phyloP scores from a whole-genome alignment of 495 filamentous ascomycete genomes.

The Penicillium manginii region DNA sequence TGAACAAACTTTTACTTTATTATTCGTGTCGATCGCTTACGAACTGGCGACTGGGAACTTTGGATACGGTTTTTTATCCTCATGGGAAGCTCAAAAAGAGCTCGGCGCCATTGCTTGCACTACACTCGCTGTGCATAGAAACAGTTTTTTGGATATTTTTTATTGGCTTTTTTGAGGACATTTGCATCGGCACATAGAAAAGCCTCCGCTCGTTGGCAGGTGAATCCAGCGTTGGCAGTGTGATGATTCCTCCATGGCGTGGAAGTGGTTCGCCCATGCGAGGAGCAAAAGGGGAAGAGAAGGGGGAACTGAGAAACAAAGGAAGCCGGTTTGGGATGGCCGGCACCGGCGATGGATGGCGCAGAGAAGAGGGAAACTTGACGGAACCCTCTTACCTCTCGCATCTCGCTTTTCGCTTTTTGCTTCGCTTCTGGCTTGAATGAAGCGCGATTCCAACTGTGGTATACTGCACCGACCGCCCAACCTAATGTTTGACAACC shows the following conservation, averaged over 20 bases:
- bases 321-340: slow-evolving; percentile 11
- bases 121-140: slow-evolving; percentile 51
- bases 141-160: slow-evolving; percentile 24
- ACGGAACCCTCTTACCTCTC: slow-evolving; percentile 9
- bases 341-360: slow-evolving; percentile 6
- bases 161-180: slow-evolving; percentile 27
- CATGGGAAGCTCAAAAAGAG: slow-evolving; percentile 33
- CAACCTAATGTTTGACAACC: slow-evolving; percentile 17
- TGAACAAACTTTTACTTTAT: slow-evolving; percentile 41
- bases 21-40: slow-evolving; percentile 55
- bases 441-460: slow-evolving; percentile 18
- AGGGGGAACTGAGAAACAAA: not conserved
- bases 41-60: slow-evolving; percentile 43
- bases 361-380: slow-evolving; percentile 9
- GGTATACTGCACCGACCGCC: slow-evolving; percentile 8
- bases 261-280: not conserved
- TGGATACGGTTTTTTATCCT: slow-evolving; percentile 24
- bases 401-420: slow-evolving; percentile 10
- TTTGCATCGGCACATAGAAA: slow-evolving; percentile 50
- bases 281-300: slow-evolving; percentile 9
- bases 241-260: not conserved
- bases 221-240: slow-evolving; percentile 19
- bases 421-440: slow-evolving; percentile 15
- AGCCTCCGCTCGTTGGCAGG: slow-evolving; percentile 27
- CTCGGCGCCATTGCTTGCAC: slow-evolving; percentile 44